Evolutionary conservation across 78 protist genomes (phyloP), one percentile per base, ranked within the genome.

Genomic region (Dictyostelium purpureum): DNA sequence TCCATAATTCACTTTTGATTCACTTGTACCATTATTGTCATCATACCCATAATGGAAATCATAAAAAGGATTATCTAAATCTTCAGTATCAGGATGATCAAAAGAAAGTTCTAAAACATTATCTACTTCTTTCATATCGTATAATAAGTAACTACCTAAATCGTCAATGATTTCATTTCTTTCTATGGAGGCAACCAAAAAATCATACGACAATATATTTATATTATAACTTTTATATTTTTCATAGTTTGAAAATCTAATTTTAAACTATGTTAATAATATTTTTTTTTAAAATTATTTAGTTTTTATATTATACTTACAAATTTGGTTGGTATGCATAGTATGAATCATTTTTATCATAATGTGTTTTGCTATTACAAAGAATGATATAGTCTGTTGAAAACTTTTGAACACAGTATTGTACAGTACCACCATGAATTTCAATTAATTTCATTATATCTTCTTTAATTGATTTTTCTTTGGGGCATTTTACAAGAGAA

Each of bases 351-450:
- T 61, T 49, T 38, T 38, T 67, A 21, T 67, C 75, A 67, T 67
- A 33, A 19, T 37, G 2, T 16, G 31, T 35, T 14, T 12, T 7
- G 38, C 75, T 24, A 38, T 67, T 38, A 67, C 43, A 67, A 21
- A 33, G 2, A 26, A 67, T 67, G 4, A 67, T 19, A 38, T 12
- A 67, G 21, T 67, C 28, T 38, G 75, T 67, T 33, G 43, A 38
- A 67, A 38, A 67, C 43, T 67, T 67, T 67, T 67, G 75, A 38
- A 67, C 19, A 38, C 54, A 67, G 28, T 67, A 67, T 67, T 67
- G 75, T 21, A 67, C 24, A 21, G 7, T 19, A 19, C 75, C 75
- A 38, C 75, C 75, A 37, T 38, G 31, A 9, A 9, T 19, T 67
- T 38, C 52, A 38, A 67, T 40, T 37, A 37, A 11, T 61, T 61